Percentiles rank a stretch among this genome's conserved stretches.
Conservation (phyloP, 2,329 filamentous ascomycete species). For the Colletotrichum shisoi region DNA sequence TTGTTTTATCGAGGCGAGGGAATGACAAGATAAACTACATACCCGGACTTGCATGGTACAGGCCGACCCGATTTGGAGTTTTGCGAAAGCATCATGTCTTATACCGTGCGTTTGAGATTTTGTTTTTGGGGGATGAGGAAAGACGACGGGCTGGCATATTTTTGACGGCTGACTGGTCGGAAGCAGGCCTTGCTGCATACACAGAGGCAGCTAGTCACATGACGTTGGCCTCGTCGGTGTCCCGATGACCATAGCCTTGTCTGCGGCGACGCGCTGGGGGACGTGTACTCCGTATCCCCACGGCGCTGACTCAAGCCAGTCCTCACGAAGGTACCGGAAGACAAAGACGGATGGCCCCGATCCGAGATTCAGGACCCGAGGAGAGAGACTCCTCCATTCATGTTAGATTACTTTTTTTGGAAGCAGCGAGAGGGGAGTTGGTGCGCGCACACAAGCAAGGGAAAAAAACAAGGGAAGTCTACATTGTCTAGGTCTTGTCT, state of each 20-base stretch:
- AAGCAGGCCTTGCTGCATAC: background rate
- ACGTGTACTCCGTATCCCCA: background rate
- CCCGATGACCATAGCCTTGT: slow-evolving; percentile 16
- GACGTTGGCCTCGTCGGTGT: slow-evolving; percentile 27
- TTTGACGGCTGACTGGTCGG: slow-evolving; percentile 10
- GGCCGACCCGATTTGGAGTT: slow-evolving; percentile 40
- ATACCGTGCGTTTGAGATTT: slow-evolving; percentile 20
- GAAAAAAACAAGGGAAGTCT: slow-evolving; percentile 7
- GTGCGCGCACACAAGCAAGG: background rate
- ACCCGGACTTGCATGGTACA: slow-evolving; percentile 40
- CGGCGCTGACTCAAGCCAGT: background rate
- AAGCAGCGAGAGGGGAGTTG: slow-evolving; percentile 8
- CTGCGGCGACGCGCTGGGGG: slow-evolving; percentile 12
- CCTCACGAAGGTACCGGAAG: background rate
- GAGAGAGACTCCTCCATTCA: background rate
- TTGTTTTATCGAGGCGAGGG: slow-evolving; percentile 38
- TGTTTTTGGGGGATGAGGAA: slow-evolving; percentile 7
- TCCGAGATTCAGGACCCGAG: background rate
- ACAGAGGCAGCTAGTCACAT: slow-evolving; percentile 23
- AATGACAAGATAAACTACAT: slow-evolving; percentile 42
- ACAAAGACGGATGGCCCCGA: background rate
- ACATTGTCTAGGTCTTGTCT: slow-evolving; percentile 8
- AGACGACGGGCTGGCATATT: background rate
- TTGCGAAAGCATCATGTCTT: slow-evolving; percentile 38
- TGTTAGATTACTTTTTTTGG: slow-evolving; percentile 15